These are phyloP conservation scores for Penstemon eatonii DNA, from an alignment of 257 asterid genomes.

Conservation along the genomic window DNA sequence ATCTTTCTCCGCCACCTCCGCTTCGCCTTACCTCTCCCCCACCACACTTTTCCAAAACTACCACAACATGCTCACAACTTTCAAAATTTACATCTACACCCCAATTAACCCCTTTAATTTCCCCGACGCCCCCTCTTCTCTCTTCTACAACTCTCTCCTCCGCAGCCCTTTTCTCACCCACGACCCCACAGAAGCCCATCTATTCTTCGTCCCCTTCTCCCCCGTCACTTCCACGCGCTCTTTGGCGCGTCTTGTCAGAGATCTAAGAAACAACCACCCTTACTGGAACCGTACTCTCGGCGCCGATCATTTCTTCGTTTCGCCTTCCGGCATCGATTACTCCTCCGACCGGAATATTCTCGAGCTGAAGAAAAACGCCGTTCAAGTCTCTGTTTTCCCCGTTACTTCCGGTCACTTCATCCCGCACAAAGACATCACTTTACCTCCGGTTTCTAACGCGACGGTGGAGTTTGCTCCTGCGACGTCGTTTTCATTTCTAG, in stretches of 20 bases:
- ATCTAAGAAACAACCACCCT: constrained; percentile 51
- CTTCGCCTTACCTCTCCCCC: constrained; percentile 63
- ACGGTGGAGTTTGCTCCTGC: background rate
- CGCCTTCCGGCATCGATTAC: constrained; percentile 65
- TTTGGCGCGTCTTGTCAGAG: constrained; percentile 54
- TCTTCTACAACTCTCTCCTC: constrained; percentile 59
- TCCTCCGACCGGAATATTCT: constrained; percentile 73
- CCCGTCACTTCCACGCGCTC: constrained; percentile 65
- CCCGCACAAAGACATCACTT: constrained; percentile 81
- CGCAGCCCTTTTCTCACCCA: constrained; percentile 59
- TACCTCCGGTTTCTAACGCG: constrained; percentile 44
- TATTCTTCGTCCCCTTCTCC: constrained; percentile 74
- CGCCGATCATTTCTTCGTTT: constrained; percentile 80
- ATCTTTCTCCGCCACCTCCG: constrained; percentile 30
- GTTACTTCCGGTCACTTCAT: constrained; percentile 61
- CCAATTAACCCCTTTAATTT: constrained; percentile 44
- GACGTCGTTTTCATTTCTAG: constrained; percentile 35
- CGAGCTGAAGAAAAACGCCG: constrained; percentile 84
- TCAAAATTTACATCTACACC: constrained; percentile 69
- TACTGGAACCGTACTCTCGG: constrained; percentile 95
- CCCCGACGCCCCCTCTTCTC: constrained; percentile 43
- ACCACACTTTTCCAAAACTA: constrained; percentile 54
- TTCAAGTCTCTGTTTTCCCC: constrained; percentile 75
- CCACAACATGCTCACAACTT: constrained; percentile 56
- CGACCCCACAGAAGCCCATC: constrained; percentile 68